Evolutionary conservation across 805 yeast species (phyloP).

Genomic region (Kuraishia floccosa): DNA sequence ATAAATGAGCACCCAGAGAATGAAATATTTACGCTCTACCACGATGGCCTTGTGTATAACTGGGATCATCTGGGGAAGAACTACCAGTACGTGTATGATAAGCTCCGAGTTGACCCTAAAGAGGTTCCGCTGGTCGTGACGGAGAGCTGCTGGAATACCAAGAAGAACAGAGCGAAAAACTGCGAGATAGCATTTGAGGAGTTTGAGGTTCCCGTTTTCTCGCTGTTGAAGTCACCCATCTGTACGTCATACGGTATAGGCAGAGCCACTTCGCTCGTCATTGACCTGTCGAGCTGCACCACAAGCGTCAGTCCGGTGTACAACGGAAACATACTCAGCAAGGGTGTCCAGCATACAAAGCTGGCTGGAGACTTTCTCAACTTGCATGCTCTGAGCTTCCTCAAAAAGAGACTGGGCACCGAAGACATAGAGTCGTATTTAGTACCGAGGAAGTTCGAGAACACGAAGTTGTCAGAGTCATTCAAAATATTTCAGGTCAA

Average conservation of each 20-base stretch:
- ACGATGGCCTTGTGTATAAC: conserved; percentile 57
- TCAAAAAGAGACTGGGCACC: conserved; percentile 21
- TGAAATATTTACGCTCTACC: conserved; percentile 48
- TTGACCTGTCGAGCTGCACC: conserved; percentile 68
- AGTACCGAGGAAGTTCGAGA: conserved; percentile 18
- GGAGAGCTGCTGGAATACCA: conserved; percentile 55
- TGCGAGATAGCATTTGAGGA: conserved; percentile 69
- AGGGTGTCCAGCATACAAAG: conserved; percentile 54
- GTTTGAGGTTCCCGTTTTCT: conserved; percentile 65
- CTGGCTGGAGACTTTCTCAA: conserved; percentile 83
- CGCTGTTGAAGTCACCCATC: conserved; percentile 65
- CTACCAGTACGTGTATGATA: conserved; percentile 56
- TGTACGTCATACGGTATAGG: conserved; percentile 74
- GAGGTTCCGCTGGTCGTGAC: conserved; percentile 59
- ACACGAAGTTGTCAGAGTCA: conserved; percentile 18
- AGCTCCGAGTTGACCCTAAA: conserved; percentile 29
- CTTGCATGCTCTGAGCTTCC: conserved; percentile 43
- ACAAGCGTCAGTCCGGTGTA: conserved; percentile 66
- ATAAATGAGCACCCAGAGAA: conserved; percentile 30
- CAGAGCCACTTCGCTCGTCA: conserved; percentile 63
- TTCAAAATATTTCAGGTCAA: conserved; percentile 26
- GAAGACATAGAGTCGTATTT: conserved; percentile 17
- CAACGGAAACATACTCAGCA: conserved; percentile 61
- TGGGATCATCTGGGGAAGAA: conserved; percentile 59
- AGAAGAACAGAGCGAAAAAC: conserved; percentile 41